Conservation (phyloP, 345 rosid species). For the Syzygium oleosum region DNA sequence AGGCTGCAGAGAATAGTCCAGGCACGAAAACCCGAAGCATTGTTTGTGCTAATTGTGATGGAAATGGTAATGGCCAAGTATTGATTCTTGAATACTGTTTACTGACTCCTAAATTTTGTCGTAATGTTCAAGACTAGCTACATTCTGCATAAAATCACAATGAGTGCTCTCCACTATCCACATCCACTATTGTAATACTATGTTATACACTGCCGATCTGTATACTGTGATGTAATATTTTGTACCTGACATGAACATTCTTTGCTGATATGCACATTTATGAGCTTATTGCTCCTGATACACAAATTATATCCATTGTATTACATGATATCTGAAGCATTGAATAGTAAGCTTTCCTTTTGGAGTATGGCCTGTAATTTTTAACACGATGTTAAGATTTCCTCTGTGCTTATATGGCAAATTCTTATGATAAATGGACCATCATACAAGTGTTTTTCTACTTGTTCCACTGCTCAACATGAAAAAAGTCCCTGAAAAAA, state of each 20-base stretch:
- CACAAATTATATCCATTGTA: not conserved
- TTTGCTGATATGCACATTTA: not conserved
- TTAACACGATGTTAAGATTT: not conserved
- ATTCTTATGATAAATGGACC: not conserved
- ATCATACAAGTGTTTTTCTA: not conserved
- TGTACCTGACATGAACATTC: not conserved
- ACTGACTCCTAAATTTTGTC: not conserved
- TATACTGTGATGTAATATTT: not conserved
- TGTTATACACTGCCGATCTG: not conserved
- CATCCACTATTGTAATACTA: not conserved
- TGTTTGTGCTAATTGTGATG: constrained; percentile 69
- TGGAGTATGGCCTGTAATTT: not conserved
- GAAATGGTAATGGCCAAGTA: constrained; percentile 37
- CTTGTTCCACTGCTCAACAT: not conserved
- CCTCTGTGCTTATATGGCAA: not conserved
- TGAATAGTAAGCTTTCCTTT: not conserved
- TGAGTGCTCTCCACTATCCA: not conserved
- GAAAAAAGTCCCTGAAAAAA: not conserved
- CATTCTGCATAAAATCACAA: not conserved
- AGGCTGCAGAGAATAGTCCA: constrained; percentile 42
- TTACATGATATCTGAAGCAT: not conserved
- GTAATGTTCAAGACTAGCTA: not conserved
- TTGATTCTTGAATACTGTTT: not conserved
- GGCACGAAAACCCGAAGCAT: constrained; percentile 45
- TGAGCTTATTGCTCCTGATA: not conserved